Evolutionary conservation across 2,329 filamentous ascomycete species (phyloP).

Genomic region (Aspergillus fumigatiaffinis): DNA sequence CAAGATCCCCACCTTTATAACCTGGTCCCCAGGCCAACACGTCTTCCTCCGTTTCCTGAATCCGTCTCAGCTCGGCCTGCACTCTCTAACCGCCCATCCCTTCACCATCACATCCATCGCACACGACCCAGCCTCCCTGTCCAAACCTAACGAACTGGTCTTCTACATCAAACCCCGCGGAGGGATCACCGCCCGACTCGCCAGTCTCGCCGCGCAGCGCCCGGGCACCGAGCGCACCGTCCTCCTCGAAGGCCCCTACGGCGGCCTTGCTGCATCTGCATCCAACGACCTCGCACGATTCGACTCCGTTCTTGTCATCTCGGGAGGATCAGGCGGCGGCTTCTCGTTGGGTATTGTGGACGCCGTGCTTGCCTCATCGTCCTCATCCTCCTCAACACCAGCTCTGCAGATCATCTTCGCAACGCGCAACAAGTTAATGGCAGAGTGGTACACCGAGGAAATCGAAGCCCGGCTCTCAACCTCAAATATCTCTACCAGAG

Average conservation of each 20-base stretch:
- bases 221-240: slow-evolving; percentile 43
- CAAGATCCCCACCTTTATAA: slow-evolving; percentile 41
- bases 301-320: slow-evolving; percentile 47
- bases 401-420: slow-evolving; percentile 13
- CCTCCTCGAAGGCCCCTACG: slow-evolving; percentile 57
- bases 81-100: slow-evolving; percentile 48
- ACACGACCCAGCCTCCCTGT: slow-evolving; percentile 7
- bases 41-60: slow-evolving; percentile 51
- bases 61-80: slow-evolving; percentile 30
- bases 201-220: slow-evolving; percentile 33
- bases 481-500: not conserved
- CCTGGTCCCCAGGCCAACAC: slow-evolving; percentile 54
- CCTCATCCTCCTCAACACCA: not conserved
- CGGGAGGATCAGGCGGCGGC: slow-evolving; percentile 55
- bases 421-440: slow-evolving; percentile 4
- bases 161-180: slow-evolving; percentile 52
- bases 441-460: slow-evolving; percentile 11
- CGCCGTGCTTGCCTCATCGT: slow-evolving; percentile 22
- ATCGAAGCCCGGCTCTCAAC: slow-evolving; percentile 1
- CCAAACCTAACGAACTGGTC: slow-evolving; percentile 39
- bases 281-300: slow-evolving; percentile 32
- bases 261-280: slow-evolving; percentile 43
- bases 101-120: slow-evolving; percentile 55
- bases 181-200: slow-evolving; percentile 50
- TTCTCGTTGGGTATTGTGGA: slow-evolving; percentile 50